Evolutionary conservation across 2,329 filamentous ascomycete species (phyloP).

Genomic region (Aspergillus tamarii): DNA sequence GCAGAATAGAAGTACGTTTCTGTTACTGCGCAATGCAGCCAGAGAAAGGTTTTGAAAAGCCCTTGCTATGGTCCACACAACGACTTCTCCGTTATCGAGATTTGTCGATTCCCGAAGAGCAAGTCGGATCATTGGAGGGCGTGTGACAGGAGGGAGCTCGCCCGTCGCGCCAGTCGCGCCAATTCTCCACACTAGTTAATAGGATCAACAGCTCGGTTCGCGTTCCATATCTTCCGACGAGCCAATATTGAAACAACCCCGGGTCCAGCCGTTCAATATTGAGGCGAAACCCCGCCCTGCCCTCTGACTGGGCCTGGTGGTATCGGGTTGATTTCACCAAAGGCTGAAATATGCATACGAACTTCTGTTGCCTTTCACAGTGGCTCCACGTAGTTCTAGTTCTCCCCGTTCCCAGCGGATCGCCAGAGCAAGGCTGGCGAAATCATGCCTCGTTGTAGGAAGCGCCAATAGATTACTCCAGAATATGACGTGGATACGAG

Average conservation of each 20-base stretch:
- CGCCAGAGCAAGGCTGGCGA: neutral
- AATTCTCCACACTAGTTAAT: neutral
- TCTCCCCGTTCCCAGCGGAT: neutral
- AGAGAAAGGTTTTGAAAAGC: neutral
- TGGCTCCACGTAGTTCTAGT: neutral
- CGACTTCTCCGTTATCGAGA: neutral
- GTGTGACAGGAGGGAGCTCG: neutral
- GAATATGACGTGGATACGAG: neutral
- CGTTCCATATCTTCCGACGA: neutral
- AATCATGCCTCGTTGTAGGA: neutral
- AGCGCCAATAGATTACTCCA: neutral
- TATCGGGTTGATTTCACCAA: too few relatives aligned
- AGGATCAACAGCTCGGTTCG: neutral
- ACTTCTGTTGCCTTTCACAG: neutral
- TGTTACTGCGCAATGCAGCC: neutral
- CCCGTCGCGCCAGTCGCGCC: neutral
- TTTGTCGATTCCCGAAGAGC: too few relatives aligned
- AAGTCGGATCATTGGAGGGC: too few relatives aligned
- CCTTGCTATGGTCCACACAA: neutral
- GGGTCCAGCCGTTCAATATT: neutral
- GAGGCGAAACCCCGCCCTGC: too few relatives aligned
- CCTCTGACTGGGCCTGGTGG: neutral
- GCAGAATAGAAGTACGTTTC: accelerated
- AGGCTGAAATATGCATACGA: too few relatives aligned
- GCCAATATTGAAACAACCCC: neutral